A percentile compares a stretch with the other conserved stretches of the same genome.
phyloP scores from a whole-genome alignment of 2,329 filamentous ascomycete species.

The Nemania sp. region DNA sequence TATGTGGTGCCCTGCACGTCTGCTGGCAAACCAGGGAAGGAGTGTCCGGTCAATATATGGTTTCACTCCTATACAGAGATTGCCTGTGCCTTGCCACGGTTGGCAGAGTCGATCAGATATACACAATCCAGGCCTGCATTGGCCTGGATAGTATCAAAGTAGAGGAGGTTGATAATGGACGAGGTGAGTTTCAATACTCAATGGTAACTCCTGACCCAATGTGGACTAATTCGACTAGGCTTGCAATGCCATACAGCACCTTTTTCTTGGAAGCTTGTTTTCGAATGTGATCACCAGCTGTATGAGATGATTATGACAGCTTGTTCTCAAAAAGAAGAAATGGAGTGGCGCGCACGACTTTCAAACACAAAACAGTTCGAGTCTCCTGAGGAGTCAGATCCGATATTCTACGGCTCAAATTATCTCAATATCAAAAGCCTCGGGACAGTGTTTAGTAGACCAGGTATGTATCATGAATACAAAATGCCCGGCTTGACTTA shows the following conservation, averaged over 20 bases:
- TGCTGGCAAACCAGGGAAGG: constrained; percentile 74
- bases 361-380: constrained; percentile 54
- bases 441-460: constrained; percentile 74
- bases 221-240: constrained; percentile 54
- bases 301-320: constrained; percentile 88
- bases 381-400: constrained; percentile 49
- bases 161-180: constrained; percentile 74
- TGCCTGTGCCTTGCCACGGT: constrained; percentile 76
- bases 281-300: constrained; percentile 74
- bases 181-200: constrained; percentile 55
- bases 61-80: constrained; percentile 80
- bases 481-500: background rate
- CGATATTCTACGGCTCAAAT: constrained; percentile 63
- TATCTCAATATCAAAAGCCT: constrained; percentile 72
- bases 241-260: constrained; percentile 84
- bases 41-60: constrained; percentile 78
- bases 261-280: constrained; percentile 90
- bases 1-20: constrained; percentile 83
- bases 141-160: constrained; percentile 66
- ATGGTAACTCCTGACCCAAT: background rate
- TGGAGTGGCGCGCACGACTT: constrained; percentile 76
- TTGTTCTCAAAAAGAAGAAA: constrained; percentile 78
- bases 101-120: constrained; percentile 65
- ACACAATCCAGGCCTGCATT: constrained; percentile 76
- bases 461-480: constrained; percentile 49